Evolutionary conservation across 805 yeast species (phyloP).

Genomic region (Candida sakaeoensis): DNA sequence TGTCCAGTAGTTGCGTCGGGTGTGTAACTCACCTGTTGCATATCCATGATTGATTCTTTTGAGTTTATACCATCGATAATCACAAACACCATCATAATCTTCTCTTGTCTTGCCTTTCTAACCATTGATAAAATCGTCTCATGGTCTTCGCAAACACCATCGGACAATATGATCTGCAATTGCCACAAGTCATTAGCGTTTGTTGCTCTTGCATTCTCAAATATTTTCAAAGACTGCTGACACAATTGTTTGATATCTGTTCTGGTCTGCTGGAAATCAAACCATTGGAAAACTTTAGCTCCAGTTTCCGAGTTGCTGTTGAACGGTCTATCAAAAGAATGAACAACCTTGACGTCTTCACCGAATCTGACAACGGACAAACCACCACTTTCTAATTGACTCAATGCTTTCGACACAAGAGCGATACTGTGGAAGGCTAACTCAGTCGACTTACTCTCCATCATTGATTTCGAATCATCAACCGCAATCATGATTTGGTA

Average conservation of each 20-base stretch:
- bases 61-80: constrained; percentile 85
- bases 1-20: constrained; percentile 62
- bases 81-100: constrained; percentile 92
- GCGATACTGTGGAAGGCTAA: constrained; percentile 94
- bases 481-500: constrained; percentile 97
- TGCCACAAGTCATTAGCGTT: constrained; percentile 77
- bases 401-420: constrained; percentile 86
- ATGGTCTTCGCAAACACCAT: constrained; percentile 97
- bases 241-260: constrained; percentile 82
- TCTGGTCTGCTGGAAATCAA: constrained; percentile 81
- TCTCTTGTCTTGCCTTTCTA: constrained; percentile 86
- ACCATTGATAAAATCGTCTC: constrained; percentile 77
- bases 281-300: constrained; percentile 77
- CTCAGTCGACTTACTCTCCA: constrained; percentile 84
- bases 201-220: constrained; percentile 53
- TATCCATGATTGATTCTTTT: constrained; percentile 84
- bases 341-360: constrained; percentile 75
- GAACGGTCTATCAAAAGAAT: constrained; percentile 85
- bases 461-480: constrained; percentile 97
- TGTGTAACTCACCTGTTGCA: constrained; percentile 88
- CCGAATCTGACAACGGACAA: constrained; percentile 90
- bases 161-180: constrained; percentile 86
- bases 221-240: constrained; percentile 65
- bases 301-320: constrained; percentile 67
- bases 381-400: constrained; percentile 93